Conservation (phyloP, 2,329 filamentous ascomycete genomes). For the Pleurostoma richardsiae region DNA sequence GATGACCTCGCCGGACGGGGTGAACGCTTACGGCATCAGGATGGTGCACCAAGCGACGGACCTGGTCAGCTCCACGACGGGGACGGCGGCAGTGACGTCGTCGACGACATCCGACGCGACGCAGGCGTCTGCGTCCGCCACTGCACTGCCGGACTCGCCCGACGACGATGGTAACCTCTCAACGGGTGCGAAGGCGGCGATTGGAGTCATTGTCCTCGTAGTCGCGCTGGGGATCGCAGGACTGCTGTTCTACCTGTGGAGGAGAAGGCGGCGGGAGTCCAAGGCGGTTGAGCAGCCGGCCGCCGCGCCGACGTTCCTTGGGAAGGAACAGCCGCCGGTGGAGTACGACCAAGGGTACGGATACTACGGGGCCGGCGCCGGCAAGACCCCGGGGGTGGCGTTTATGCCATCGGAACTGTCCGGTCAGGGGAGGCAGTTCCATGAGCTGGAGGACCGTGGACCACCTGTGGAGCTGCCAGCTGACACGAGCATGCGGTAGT, state of each 20-base stretch:
- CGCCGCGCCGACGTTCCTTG: neutral
- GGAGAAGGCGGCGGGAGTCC: neutral
- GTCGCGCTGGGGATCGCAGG: slow-evolving; percentile 16
- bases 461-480: slow-evolving; percentile 2
- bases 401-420: slow-evolving; percentile 1
- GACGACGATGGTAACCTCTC: slow-evolving; percentile 9
- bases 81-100: slow-evolving; percentile 1
- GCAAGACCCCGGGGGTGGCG: too few relatives aligned
- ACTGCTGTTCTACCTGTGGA: slow-evolving; percentile 16
- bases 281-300: neutral
- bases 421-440: neutral
- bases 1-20: slow-evolving; percentile 16
- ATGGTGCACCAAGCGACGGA: slow-evolving; percentile 28
- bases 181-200: slow-evolving; percentile 16
- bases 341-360: neutral
- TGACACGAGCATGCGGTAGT: neutral
- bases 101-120: neutral
- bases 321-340: neutral
- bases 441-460: neutral
- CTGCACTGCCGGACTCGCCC: neutral
- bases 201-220: slow-evolving; percentile 23
- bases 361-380: neutral
- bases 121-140: neutral
- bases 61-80: slow-evolving; percentile 7
- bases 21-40: slow-evolving; percentile 26